These are phyloP conservation scores for Plantago elongata DNA, from an alignment of 257 asterid species.

Conservation along the genomic window DNA sequence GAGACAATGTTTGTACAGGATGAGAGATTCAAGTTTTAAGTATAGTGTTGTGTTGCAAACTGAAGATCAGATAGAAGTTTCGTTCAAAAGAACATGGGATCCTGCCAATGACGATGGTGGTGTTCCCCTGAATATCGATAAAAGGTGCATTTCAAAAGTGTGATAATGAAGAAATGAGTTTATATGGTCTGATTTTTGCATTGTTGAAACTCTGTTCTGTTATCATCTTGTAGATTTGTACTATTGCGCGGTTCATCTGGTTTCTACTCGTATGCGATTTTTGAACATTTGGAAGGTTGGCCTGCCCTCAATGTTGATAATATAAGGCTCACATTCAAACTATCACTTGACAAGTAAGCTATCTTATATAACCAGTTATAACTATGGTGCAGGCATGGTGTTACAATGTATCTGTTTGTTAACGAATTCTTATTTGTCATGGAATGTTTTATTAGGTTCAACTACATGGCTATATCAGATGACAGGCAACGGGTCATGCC, in stretches of 20 bases:
- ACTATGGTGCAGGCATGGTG: too few species aligned
- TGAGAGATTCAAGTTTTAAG: constrained; percentile 31
- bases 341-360: constrained; percentile 33
- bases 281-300: constrained; percentile 74
- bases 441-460: constrained; percentile 36
- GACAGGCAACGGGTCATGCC: constrained; percentile 63
- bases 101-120: constrained; percentile 6
- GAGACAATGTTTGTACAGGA: constrained; percentile 22
- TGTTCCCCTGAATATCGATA: constrained; percentile 47
- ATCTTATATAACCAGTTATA: neutral
- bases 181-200: too few species aligned
- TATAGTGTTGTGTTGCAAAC: constrained; percentile 28
- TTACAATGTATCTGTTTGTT: neutral
- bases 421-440: neutral
- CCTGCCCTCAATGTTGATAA: constrained; percentile 54
- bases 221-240: constrained; percentile 30
- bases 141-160: constrained; percentile 24
- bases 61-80: constrained; percentile 48
- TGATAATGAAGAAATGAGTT: neutral
- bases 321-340: constrained; percentile 72
- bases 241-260: constrained; percentile 62
- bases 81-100: constrained; percentile 53
- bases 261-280: constrained; percentile 59
- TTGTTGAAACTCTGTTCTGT: neutral
- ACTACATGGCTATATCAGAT: constrained; percentile 69